Base-by-base conservation (phyloP, 306 rosid genomes). In the Cucurbita moschata region DNA sequence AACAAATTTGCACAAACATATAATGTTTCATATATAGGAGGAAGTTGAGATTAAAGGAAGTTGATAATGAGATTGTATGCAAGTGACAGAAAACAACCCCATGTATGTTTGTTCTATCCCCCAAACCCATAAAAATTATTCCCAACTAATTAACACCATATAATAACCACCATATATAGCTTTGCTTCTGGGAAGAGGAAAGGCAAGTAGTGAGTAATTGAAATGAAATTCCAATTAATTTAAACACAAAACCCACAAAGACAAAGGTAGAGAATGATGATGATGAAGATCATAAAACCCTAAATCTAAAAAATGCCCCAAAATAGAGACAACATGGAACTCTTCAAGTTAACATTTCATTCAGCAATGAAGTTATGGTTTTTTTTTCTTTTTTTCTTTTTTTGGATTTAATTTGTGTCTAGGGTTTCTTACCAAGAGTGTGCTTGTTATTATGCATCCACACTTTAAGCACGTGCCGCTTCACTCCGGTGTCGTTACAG, bases 361-460 rank as follows among this genome's bases (percentile, higher is more conserved):
- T 30, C 6, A 59, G 7, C 65, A 59, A 59, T 55, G 37, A 61
- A 61, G 44, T 15, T 61, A 15, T 61, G 19, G 3, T 35, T 61
- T 59, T 59, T 26, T 59, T 30, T 59, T 5, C 5, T 5, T 37
- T 57, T 6, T 53, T 6, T 53, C 7, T n/a, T 7, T 7, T 53
- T 53, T n/a, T 53, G 8, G 8, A 0, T n/a, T 50, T 50, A 50
- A 50, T 50, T 50, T 50, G 0, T 14, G 54, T 21, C 63, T 78
- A 75, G 97, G 98, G 96, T 87, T 94, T 90, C 94, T 94, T 94
- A 83, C 98, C 97, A 13, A 90, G 92, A 51, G 98, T 94, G 88
- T 89, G 97, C 83, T 94, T 94, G 97, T 94, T 94, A 85, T 94
- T 94, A 80, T 94, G 98, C 97, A 94, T 90, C 98, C 98, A 94